Base-by-base conservation (phyloP, 495 filamentous ascomycete species). In the Hypoxylon fuscum region DNA sequence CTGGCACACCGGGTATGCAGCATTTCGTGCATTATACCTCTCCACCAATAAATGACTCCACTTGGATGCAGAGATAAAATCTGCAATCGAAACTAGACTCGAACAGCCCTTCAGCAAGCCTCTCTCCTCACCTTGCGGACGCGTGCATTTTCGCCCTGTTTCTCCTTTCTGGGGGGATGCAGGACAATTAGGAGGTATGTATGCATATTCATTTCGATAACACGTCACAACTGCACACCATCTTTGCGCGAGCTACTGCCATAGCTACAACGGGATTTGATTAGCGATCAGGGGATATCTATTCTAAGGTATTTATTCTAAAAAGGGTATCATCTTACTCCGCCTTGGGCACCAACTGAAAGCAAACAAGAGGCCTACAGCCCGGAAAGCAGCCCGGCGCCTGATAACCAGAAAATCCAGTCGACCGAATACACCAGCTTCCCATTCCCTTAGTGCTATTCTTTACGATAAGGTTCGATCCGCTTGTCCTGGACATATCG, bases 241-340 rank as follows among this genome's bases (percentile, higher is more conserved):
- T 66, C 62, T 59, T 50, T 23, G 35, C 54, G 62, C 55, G 60
- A 65, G 55, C 55, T 50, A 60, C 51, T 4, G 25, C 25, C 25
- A 8, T 27, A 8, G 25, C 25, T 21, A 44, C 53, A 62, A 29
- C 41, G 25, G 8, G 31, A 44, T 55, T 59, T 59, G 18, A 57
- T 63, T 66, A 66, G 62, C 54, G 44, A 48, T 48, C 50, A 40
- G 65, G 54, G 66, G 41, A 54, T 61, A 66, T 67, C 47, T 65
- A 52, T 66, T 62, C 47, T 68, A 55, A 17, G 37, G 55, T 52
- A 52, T 51, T 59, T 46, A 63, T 64, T 67, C 68, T 70, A 64
- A 53, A 64, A 59, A 62, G 68, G 69, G 66, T 71, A 71, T 71
- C 65, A 71, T 71, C 62, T n/a, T 64, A 62, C 59, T 68, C 60